phyloP scores from a whole-genome alignment of 306 rosid species.

The Delonix regia region DNA sequence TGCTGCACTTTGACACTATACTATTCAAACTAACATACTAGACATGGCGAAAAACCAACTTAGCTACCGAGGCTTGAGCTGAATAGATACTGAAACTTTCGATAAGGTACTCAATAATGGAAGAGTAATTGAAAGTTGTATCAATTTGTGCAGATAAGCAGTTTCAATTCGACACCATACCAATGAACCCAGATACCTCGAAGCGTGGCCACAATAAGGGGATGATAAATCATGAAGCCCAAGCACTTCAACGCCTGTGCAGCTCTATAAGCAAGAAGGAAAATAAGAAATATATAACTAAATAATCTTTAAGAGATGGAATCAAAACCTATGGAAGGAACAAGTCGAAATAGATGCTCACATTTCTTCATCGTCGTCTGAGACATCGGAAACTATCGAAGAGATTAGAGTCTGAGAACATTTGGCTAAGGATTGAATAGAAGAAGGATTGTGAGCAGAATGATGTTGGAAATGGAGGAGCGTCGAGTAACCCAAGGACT shows the following conservation, averaged over 20 bases:
- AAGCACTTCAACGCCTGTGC: constrained; percentile 80
- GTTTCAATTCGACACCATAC: background rate
- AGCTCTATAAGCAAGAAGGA: constrained; percentile 47
- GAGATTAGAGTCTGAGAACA: constrained; percentile 42
- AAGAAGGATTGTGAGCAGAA: constrained; percentile 43
- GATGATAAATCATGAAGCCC: constrained; percentile 87
- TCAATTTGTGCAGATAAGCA: background rate
- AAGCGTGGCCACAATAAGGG: constrained; percentile 52
- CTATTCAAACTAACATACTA: background rate
- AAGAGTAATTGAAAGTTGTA: background rate
- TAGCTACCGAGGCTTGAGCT: background rate
- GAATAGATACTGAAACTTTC: background rate
- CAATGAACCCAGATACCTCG: constrained; percentile 43
- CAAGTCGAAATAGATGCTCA: constrained; percentile 23
- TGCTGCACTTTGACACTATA: too few relatives aligned
- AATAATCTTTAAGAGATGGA: background rate
- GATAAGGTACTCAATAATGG: background rate
- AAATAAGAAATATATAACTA: background rate
- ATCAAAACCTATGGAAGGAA: background rate
- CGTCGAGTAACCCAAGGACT: constrained; percentile 64
- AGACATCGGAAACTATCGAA: constrained; percentile 51
- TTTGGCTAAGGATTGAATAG: constrained; percentile 54
- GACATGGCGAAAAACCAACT: background rate
- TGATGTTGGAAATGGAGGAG: constrained; percentile 68
- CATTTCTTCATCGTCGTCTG: constrained; percentile 72